Conservation (phyloP, 2,329 filamentous ascomycete species). For the Colletotrichum sp. region DNA sequence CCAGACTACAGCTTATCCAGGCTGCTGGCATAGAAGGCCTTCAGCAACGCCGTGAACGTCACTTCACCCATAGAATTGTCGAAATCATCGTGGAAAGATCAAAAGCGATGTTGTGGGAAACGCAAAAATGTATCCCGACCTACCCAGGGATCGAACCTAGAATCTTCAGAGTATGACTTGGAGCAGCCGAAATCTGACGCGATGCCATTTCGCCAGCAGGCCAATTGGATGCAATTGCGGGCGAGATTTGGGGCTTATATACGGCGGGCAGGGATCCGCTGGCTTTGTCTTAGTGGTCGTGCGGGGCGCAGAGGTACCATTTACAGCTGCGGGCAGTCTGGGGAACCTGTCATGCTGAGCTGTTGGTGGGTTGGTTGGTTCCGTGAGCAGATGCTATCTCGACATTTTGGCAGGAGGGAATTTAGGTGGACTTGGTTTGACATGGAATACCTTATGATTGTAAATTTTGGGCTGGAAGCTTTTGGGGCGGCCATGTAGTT, state of each 20-base stretch:
- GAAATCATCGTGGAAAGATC: not conserved
- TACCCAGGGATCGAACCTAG: slow-evolving; percentile 9
- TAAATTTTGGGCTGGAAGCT: rapidly evolving
- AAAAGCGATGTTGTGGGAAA: not conserved
- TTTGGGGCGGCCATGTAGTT: no score
- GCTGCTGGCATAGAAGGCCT: not conserved
- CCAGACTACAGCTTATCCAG: not conserved
- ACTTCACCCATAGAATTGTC: no score
- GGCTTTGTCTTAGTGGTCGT: not conserved
- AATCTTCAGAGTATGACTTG: slow-evolving; percentile 6
- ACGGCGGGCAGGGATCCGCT: not conserved
- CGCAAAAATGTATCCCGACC: not conserved
- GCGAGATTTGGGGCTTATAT: not conserved
- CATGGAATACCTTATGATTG: rapidly evolving
- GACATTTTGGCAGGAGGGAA: rapidly evolving
- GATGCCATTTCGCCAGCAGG: slow-evolving; percentile 14
- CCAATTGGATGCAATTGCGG: not conserved
- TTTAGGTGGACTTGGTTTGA: rapidly evolving
- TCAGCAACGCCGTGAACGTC: not conserved
- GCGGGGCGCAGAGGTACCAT: not conserved
- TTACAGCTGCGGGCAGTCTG: not conserved
- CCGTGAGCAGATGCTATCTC: not conserved
- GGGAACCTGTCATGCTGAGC: not conserved
- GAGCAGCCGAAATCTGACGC: slow-evolving; percentile 4
- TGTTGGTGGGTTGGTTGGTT: not conserved